Conservation (phyloP, 1,284 basidiomycete genomes). For the Mycena sp. region DNA sequence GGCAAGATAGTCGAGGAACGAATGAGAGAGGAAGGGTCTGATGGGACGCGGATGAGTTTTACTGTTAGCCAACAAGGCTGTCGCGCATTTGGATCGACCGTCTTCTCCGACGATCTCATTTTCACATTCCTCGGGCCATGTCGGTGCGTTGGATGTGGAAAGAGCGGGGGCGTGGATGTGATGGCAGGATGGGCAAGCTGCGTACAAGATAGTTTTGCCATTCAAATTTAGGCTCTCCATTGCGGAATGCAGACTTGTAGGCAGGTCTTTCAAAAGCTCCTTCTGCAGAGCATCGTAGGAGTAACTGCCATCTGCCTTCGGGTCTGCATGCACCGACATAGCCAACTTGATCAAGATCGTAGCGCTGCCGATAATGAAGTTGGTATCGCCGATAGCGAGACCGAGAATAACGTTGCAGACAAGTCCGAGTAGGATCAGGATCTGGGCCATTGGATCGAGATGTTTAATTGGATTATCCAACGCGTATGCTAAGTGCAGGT, state of each 20-base stretch:
- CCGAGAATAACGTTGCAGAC: no score
- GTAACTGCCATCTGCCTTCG: no score
- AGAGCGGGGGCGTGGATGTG: conserved; percentile 28
- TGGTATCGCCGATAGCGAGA: no score
- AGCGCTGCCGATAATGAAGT: no score
- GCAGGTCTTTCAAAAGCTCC: conserved; percentile 27
- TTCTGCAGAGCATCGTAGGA: no score
- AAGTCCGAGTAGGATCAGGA: no score
- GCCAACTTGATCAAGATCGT: no score
- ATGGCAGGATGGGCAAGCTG: conserved; percentile 34
- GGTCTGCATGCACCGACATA: no score
- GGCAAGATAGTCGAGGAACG: conserved; percentile 28
- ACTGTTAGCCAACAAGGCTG: neutral
- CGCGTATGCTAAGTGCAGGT: no score
- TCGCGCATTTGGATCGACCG: conserved; percentile 14
- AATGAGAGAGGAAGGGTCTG: conserved; percentile 22
- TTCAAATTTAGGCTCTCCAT: conserved; percentile 35
- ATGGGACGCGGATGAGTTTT: conserved; percentile 17
- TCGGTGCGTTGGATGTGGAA: conserved; percentile 1
- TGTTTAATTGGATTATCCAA: no score
- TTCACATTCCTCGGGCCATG: conserved; percentile 28
- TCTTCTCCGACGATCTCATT: conserved; percentile 1
- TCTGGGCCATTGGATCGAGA: no score
- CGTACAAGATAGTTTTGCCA: conserved; percentile 26
- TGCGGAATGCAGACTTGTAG: conserved; percentile 29